A percentile compares a stretch with the other conserved stretches of the same genome.
These are phyloP conservation scores for Nitzschia sp. DNA, from an alignment of 108 stramenopile genomes.

Conservation along the genomic window DNA sequence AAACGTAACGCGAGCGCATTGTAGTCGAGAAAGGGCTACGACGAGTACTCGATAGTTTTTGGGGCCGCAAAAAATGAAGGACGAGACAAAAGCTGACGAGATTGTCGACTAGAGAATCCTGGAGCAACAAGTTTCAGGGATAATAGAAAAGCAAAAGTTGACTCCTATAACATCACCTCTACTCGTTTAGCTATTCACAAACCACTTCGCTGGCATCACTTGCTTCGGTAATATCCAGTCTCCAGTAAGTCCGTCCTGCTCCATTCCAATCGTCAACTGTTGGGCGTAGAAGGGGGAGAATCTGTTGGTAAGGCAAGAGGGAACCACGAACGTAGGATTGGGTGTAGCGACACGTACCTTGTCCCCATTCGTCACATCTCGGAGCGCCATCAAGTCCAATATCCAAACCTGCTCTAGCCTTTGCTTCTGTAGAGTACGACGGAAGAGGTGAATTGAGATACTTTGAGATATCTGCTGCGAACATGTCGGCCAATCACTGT, in stretches of 20 bases:
- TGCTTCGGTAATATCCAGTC: background rate
- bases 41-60: no score
- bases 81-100: no score
- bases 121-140: background rate
- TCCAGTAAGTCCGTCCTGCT: background rate
- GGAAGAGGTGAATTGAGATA: no score
- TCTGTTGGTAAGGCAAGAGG: no score
- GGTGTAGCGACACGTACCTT: constrained; percentile 11
- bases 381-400: constrained; percentile 11
- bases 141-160: background rate
- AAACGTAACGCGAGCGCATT: no score
- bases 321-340: background rate
- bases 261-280: background rate
- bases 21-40: no score
- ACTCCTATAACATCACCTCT: no score
- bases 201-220: background rate
- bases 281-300: no score
- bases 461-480: no score
- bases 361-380: constrained; percentile 7
- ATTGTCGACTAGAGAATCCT: no score
- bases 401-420: background rate
- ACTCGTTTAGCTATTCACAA: no score
- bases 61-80: no score
- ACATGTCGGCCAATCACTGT: background rate
- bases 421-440: background rate